Conservation (phyloP, 2,329 filamentous ascomycete species). For the Fonsecaea erecta region DNA sequence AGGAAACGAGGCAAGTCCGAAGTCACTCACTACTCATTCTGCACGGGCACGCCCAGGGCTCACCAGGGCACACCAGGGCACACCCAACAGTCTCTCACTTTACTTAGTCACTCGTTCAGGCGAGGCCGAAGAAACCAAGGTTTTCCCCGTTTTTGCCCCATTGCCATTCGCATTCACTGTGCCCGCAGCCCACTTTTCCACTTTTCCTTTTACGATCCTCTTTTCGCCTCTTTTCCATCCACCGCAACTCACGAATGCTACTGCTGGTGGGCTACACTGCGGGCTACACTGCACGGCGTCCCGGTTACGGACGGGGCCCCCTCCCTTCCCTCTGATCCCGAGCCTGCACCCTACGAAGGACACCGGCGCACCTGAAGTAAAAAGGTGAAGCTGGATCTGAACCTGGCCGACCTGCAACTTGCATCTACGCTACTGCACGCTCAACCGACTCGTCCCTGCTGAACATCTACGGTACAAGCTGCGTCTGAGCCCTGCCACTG, state of each 20-base stretch:
- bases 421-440: conserved; percentile 32
- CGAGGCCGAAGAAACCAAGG: conserved; percentile 1
- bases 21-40: not conserved
- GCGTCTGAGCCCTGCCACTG: conserved; percentile 17
- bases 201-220: conserved; percentile 4
- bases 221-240: conserved; percentile 9
- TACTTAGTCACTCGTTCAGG: not conserved
- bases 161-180: not conserved
- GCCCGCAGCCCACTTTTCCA: conserved; percentile 2
- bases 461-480: not conserved
- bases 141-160: not conserved
- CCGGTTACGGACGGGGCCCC: conserved; percentile 1
- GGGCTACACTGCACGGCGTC: conserved; percentile 3
- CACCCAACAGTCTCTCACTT: not conserved
- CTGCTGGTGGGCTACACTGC: not conserved
- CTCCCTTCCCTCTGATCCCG: not conserved
- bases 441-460: conserved; percentile 11
- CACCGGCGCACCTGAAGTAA: not conserved
- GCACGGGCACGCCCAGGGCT: too few relatives aligned
- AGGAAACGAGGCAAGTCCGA: conserved; percentile 9
- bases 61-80: too few relatives aligned
- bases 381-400: not conserved
- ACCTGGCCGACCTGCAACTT: conserved; percentile 15
- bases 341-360: not conserved
- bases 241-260: not conserved